Evolutionary conservation across 1,139 yeast species (phyloP), one percentile per base, ranked within the genome.

Genomic region (Nakaseomyces kungkrabaensis): DNA sequence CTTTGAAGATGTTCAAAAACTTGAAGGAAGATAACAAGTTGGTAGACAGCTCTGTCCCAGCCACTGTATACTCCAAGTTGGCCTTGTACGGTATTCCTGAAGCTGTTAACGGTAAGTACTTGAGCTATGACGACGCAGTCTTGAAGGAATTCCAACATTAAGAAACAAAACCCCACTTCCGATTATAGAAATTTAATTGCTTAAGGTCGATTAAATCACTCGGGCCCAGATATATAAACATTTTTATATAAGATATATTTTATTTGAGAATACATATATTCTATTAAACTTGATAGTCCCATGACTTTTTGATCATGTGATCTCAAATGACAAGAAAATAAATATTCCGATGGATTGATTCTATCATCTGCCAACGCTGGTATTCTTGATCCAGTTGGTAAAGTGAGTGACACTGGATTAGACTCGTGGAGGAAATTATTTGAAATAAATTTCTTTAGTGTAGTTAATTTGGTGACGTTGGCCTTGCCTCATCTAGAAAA

Each of bases 341-440:
- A 38, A 38, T n/a, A 38, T 38, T 38, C 42, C 42, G 42, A 6
- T n/a, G n/a, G n/a, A 45, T 64, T n/a, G 81, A 85, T 59, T 79
- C 90, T 0, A 66, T 88, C 4, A 76, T 92, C n/a, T 44, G 82
- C 89, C 51, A 90, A 92, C 68, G 97, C 97, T 3, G 97, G 97
- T 2, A 79, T 83, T 0, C 70, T 92, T 53, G 90, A 81, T 26
- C 96, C 97, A 0, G 95, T 90, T 4, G 76, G 41, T 62, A 67
- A 41, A 13, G 66, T 69, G 3, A 56, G 59, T 7, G 34, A 17
- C 43, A 74, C 81, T 5, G 69, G 77, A 47, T 62, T 82, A 1
- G 68, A 61, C 2, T 73, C 69, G 27, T 86, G 96, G 94, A 78
- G 75, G 55, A 62, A 63, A 46, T 72, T 83, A 32, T 90, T 78